phyloP scores from a whole-genome alignment of 257 asterid genomes.

The Solanum phureja region DNA sequence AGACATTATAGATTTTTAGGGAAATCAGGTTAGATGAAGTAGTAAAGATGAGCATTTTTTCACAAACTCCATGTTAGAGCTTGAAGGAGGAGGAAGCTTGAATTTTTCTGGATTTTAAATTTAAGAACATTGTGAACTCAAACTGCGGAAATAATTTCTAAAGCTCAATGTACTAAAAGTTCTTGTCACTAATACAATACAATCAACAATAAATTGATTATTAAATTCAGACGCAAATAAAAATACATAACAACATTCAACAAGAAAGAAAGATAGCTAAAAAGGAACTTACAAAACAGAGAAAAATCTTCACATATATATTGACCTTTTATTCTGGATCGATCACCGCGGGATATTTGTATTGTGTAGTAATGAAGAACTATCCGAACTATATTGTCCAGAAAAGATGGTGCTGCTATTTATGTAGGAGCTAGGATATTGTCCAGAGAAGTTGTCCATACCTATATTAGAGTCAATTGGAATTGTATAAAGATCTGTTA shows the following conservation, averaged over 20 bases:
- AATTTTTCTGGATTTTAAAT: too few relatives aligned
- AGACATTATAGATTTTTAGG: too few relatives aligned
- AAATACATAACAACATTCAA: background rate
- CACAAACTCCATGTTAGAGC: too few relatives aligned
- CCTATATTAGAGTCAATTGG: conserved; percentile 6
- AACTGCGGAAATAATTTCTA: too few relatives aligned
- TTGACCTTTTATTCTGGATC: background rate
- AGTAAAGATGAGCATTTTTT: too few relatives aligned
- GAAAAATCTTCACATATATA: background rate
- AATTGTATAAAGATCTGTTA: conserved; percentile 35
- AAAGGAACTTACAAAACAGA: background rate
- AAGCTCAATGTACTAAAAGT: too few relatives aligned
- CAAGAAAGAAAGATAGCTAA: background rate
- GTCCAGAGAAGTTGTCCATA: conserved; percentile 13
- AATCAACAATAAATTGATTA: background rate
- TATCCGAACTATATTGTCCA: conserved; percentile 26
- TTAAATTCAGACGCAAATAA: background rate
- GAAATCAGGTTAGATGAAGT: too few relatives aligned
- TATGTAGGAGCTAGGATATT: conserved; percentile 3
- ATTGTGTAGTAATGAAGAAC: conserved; percentile 10
- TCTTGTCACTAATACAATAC: background rate
- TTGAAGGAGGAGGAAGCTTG: too few relatives aligned
- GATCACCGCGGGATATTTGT: conserved; percentile 1
- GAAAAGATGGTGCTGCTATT: conserved; percentile 5
- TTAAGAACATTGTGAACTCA: too few relatives aligned